A percentile compares a stretch with the other conserved stretches of the same genome.
Evolutionary conservation across 192 early-diverging fungal genomes (phyloP).

Genomic region (Entrophospora sp.): DNA sequence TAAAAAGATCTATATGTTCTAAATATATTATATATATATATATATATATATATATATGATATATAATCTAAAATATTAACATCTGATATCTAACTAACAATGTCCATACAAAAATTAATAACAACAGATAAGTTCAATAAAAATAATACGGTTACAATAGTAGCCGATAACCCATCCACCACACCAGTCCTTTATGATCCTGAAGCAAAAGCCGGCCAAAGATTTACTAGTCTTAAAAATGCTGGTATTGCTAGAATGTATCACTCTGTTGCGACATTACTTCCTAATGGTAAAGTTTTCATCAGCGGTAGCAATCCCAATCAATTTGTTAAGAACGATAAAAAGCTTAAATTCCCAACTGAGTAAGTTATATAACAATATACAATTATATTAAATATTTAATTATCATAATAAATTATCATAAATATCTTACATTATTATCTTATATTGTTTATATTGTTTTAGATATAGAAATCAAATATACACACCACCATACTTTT

Average conservation of each 20-base stretch:
- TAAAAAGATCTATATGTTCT: too few species aligned
- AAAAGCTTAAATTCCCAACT: slow-evolving; percentile 27
- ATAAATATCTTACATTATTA: too few species aligned
- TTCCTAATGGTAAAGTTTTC: slow-evolving; percentile 34
- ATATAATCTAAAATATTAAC: not conserved
- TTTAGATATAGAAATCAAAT: slow-evolving; percentile 39
- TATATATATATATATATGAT: too few species aligned
- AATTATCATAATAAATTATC: not conserved
- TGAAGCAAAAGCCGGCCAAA: slow-evolving; percentile 15
- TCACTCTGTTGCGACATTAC: slow-evolving; percentile 44
- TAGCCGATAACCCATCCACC: slow-evolving; percentile 35
- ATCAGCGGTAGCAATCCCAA: slow-evolving; percentile 34
- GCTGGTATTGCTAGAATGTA: slow-evolving; percentile 49
- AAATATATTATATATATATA: too few species aligned
- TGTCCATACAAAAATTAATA: too few species aligned
- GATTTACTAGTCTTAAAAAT: slow-evolving; percentile 19
- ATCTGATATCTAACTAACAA: too few species aligned
- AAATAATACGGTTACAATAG: too few species aligned
- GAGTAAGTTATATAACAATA: slow-evolving; percentile 26
- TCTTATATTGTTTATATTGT: too few species aligned
- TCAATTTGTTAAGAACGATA: not conserved
- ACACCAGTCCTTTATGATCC: slow-evolving; percentile 48
- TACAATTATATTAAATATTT: not conserved
- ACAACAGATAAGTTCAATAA: too few species aligned
- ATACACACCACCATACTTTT: slow-evolving; percentile 46